These are phyloP conservation scores for Trichodelitschia bisporula DNA, from an alignment of 495 filamentous ascomycete genomes.

Conservation along the genomic window DNA sequence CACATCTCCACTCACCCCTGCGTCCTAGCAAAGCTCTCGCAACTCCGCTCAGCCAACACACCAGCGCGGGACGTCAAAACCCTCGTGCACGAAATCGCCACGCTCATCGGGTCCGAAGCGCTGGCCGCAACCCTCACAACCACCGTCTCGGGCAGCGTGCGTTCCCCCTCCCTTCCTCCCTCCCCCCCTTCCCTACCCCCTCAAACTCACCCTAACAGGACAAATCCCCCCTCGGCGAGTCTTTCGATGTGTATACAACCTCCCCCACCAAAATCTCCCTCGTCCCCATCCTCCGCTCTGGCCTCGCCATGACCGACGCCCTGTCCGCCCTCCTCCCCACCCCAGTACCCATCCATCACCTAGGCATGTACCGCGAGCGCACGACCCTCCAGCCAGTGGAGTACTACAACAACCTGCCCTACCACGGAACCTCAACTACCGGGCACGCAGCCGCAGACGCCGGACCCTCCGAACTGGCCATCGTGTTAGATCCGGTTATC, in stretches of 20 bases:
- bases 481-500: conserved; percentile 80
- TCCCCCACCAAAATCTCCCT: conserved; percentile 43
- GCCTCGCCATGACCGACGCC: conserved; percentile 75
- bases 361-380: conserved; percentile 79
- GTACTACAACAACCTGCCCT: conserved; percentile 96
- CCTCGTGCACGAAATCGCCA: conserved; percentile 61
- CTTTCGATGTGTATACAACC: conserved; percentile 36
- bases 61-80: conserved; percentile 52
- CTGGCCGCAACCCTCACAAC: conserved; percentile 32
- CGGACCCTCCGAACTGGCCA: conserved; percentile 33
- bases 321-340: conserved; percentile 59
- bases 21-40: conserved; percentile 66
- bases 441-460: conserved; percentile 13
- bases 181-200: conserved; percentile 4
- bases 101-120: conserved; percentile 66
- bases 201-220: conserved; percentile 21
- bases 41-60: conserved; percentile 50
- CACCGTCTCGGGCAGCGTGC: conserved; percentile 12
- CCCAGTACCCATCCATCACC: conserved; percentile 70
- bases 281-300: conserved; percentile 80
- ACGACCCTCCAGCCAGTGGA: conserved; percentile 71
- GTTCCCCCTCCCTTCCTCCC: conserved; percentile 2
- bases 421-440: conserved; percentile 21
- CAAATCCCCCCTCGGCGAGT: conserved; percentile 45
- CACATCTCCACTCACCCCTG: conserved; percentile 75